These are phyloP conservation scores for Mariannaea elegans DNA, from an alignment of 2,329 filamentous ascomycete species.

Conservation along the genomic window DNA sequence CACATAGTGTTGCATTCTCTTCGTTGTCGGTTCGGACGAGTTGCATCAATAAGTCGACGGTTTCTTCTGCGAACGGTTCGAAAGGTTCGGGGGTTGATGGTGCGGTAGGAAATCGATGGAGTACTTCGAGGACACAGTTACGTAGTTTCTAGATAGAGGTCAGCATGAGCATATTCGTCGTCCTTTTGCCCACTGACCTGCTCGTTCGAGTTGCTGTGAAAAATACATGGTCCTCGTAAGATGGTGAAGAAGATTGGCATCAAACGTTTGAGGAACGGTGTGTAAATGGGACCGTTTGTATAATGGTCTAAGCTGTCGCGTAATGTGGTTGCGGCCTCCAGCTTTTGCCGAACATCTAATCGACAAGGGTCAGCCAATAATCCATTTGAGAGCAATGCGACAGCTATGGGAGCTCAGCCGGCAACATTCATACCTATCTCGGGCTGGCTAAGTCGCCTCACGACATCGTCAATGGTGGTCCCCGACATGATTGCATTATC, in stretches of 20 bases:
- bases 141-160: conserved; percentile 74
- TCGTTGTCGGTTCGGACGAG: conserved; percentile 94
- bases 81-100: conserved; percentile 79
- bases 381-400: conserved; percentile 28
- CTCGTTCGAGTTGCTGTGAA: conserved; percentile 88
- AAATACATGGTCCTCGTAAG: conserved; percentile 85
- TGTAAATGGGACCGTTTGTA: conserved; percentile 79
- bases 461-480: conserved; percentile 69
- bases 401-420: conserved; percentile 8
- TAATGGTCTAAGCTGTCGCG: conserved; percentile 94
- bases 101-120: conserved; percentile 82
- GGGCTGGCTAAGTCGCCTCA: conserved; percentile 65
- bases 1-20: conserved; percentile 97
- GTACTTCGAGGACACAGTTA: conserved; percentile 91
- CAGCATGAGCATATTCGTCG: conserved; percentile 17
- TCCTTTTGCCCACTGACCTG: conserved; percentile 66
- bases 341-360: conserved; percentile 81
- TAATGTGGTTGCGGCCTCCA: conserved; percentile 83
- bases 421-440: conserved; percentile 60
- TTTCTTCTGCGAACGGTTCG: conserved; percentile 87
- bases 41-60: conserved; percentile 89
- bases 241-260: conserved; percentile 91
- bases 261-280: conserved; percentile 83
- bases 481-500: conserved; percentile 68
- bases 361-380: conserved; percentile 15